These are phyloP conservation scores for Ceratocystis lukuohia DNA, from an alignment of 2,329 filamentous ascomycete genomes.

Conservation along the genomic window DNA sequence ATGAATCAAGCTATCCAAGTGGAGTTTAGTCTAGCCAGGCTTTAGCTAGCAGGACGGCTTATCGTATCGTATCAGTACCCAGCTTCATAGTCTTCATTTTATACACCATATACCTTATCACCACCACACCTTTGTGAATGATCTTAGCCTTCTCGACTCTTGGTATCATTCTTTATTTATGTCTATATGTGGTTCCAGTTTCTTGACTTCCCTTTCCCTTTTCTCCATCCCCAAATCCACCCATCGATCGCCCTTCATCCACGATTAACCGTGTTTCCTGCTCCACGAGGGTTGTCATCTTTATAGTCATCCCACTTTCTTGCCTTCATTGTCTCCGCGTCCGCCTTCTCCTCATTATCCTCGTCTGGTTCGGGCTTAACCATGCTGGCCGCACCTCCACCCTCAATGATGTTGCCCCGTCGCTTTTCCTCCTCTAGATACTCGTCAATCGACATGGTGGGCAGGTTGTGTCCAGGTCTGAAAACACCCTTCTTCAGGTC, in stretches of 20 bases:
- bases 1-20: neutral
- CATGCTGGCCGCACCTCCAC: conserved; percentile 64
- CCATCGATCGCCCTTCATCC: conserved; percentile 31
- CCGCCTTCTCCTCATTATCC: conserved; percentile 76
- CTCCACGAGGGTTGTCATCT: conserved; percentile 75
- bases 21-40: neutral
- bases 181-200: neutral
- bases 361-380: conserved; percentile 64
- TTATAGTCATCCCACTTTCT: conserved; percentile 89
- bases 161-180: conserved; percentile 4
- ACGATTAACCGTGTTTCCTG: conserved; percentile 72
- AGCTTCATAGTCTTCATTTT: neutral
- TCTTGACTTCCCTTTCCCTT: too few species aligned
- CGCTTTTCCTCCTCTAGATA: conserved; percentile 84
- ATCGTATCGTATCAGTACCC: neutral
- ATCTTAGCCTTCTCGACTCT: neutral
- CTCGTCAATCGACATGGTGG: conserved; percentile 96
- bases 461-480: conserved; percentile 77
- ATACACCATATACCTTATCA: neutral
- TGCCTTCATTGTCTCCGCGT: conserved; percentile 85
- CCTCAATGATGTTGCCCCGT: conserved; percentile 79
- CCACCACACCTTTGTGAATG: neutral
- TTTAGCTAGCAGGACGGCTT: neutral
- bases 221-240: too few species aligned
- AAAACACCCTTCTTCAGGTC: conserved; percentile 73